A percentile compares a stretch with the other conserved stretches of the same genome.
Conservation (phyloP, 2,329 filamentous ascomycete genomes). For the Xylariaceae sp. region DNA sequence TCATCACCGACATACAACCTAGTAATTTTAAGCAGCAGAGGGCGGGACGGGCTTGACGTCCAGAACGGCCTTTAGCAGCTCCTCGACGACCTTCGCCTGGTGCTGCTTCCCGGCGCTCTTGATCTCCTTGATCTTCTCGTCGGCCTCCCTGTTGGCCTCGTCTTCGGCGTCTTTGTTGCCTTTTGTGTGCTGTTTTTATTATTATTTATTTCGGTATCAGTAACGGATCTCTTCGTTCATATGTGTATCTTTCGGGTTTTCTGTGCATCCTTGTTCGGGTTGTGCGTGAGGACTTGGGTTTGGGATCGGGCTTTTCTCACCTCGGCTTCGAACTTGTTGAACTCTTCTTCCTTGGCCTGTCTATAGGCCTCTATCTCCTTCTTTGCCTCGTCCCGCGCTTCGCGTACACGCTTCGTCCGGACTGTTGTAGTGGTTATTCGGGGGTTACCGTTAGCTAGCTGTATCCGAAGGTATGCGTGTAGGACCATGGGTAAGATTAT, state of each 20-base stretch:
- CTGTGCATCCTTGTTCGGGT: neutral
- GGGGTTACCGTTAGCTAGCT: constrained; percentile 13
- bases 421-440: constrained; percentile 34
- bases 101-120: constrained; percentile 72
- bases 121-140: constrained; percentile 77
- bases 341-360: constrained; percentile 85
- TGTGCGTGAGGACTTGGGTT: no score
- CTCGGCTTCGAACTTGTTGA: constrained; percentile 84
- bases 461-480: neutral
- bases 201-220: neutral
- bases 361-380: constrained; percentile 96
- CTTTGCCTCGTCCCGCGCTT: constrained; percentile 92
- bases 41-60: constrained; percentile 68
- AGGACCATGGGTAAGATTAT: constrained; percentile 3
- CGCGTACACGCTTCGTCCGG: constrained; percentile 95
- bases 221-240: no score
- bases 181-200: constrained; percentile 66
- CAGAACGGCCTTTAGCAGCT: constrained; percentile 79
- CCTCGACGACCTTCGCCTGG: constrained; percentile 72
- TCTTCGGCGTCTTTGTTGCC: constrained; percentile 78
- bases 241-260: no score
- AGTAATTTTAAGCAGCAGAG: constrained; percentile 25
- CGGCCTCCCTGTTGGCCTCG: constrained; percentile 74
- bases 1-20: no score
- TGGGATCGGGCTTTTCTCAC: no score